Conservation (phyloP, 768 basidiomycete genomes). For the Tylopilus rubrobrunneus region DNA sequence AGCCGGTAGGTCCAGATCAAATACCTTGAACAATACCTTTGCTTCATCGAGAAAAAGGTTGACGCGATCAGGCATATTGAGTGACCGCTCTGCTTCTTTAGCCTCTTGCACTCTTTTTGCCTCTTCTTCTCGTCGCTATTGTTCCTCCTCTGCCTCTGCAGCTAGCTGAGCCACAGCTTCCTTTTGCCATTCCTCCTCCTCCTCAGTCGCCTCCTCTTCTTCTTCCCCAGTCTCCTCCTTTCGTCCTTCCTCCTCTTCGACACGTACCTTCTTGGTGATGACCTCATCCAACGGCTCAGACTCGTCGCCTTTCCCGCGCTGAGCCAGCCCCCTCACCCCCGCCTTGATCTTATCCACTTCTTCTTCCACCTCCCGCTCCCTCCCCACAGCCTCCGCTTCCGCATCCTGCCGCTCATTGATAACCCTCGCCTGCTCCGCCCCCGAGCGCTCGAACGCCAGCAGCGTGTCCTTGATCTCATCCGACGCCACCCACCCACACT, state of each 20-base stretch:
- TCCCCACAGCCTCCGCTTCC: conserved; percentile 22
- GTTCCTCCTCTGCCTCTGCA: conserved; percentile 60
- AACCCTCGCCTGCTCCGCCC: conserved; percentile 21
- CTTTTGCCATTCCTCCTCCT: conserved; percentile 70
- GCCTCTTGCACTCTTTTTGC: conserved; percentile 33
- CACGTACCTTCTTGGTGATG: conserved; percentile 55
- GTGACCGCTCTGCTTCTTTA: conserved; percentile 40
- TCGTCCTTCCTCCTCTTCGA: conserved; percentile 42
- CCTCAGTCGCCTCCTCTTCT: conserved; percentile 30
- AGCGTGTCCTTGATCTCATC: conserved; percentile 80
- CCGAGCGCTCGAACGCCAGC: conserved; percentile 50
- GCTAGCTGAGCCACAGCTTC: conserved; percentile 70
- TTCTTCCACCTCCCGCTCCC: conserved; percentile 27
- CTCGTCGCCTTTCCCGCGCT: conserved; percentile 59
- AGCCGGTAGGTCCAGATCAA: background rate
- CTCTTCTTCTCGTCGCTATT: conserved; percentile 35
- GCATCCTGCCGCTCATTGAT: conserved; percentile 33
- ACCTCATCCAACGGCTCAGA: conserved; percentile 50
- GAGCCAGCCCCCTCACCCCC: conserved; percentile 45
- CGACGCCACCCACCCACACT: conserved; percentile 86
- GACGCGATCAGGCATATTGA: conserved; percentile 68
- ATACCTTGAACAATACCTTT: conserved; percentile 90
- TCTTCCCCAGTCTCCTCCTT: conserved; percentile 24
- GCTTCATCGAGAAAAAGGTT: conserved; percentile 86
- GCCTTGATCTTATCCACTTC: conserved; percentile 45